phyloP scores from a whole-genome alignment of 305 asterid genomes.

The Fraxinus ornus region DNA sequence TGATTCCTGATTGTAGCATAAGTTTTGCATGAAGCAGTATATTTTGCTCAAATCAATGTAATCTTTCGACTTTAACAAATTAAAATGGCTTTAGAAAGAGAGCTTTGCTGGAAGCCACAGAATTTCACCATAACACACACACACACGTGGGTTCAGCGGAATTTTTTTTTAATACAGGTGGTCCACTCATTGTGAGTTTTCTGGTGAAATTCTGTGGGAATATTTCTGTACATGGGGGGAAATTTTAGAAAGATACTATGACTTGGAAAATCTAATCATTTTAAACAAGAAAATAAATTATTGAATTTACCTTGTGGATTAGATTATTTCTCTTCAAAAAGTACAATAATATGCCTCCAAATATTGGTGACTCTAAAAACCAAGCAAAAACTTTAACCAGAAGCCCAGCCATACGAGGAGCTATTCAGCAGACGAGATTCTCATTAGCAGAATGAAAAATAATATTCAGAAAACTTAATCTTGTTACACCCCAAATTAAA shows the following conservation, averaged over 20 bases:
- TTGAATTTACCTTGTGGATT: constrained; percentile 61
- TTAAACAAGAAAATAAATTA: not conserved
- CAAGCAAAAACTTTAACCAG: constrained; percentile 66
- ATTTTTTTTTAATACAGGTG: too few relatives aligned
- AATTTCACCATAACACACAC: too few relatives aligned
- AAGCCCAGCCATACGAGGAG: constrained; percentile 96
- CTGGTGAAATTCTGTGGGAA: too few relatives aligned
- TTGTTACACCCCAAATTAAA: not conserved
- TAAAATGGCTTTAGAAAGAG: not conserved
- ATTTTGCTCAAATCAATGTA: not conserved
- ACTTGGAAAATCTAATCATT: not conserved
- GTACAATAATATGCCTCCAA: constrained; percentile 63
- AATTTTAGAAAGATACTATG: not conserved
- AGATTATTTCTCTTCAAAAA: constrained; percentile 67
- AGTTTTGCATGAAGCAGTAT: not conserved
- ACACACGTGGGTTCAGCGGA: too few relatives aligned
- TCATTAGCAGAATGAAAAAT: not conserved
- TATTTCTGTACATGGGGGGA: too few relatives aligned
- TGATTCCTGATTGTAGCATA: not conserved
- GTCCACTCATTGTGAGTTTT: too few relatives aligned
- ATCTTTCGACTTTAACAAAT: not conserved
- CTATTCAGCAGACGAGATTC: constrained; percentile 30
- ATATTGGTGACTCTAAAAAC: constrained; percentile 61
- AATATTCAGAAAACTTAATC: not conserved
- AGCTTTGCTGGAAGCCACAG: too few relatives aligned